Conservation (phyloP, 1,139 yeast genomes). For the Nematodospora anomalae region DNA sequence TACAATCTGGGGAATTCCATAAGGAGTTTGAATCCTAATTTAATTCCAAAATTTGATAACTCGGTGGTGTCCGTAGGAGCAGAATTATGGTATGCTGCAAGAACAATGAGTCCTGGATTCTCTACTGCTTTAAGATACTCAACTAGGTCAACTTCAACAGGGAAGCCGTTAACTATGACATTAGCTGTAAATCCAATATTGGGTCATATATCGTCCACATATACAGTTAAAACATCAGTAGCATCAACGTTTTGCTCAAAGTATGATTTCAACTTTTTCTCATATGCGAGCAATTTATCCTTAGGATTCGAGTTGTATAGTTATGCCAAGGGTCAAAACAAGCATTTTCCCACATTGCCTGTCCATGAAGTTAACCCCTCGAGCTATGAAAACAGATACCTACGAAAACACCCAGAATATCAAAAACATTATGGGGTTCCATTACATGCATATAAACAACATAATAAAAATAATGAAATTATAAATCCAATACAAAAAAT, state of each 20-base stretch:
- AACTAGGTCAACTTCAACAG: conserved; percentile 82
- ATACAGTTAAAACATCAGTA: conserved; percentile 78
- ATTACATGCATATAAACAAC: conserved; percentile 7
- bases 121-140: conserved; percentile 85
- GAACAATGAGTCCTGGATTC: conserved; percentile 79
- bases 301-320: conserved; percentile 85
- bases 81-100: conserved; percentile 87
- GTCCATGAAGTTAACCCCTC: conserved; percentile 12
- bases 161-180: conserved; percentile 87
- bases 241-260: conserved; percentile 79
- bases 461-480: conserved; percentile 9
- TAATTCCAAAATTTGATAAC: conserved; percentile 44
- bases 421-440: conserved; percentile 6
- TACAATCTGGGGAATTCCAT: conserved; percentile 58
- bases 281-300: conserved; percentile 84
- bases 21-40: conserved; percentile 11
- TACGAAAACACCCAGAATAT: conserved; percentile 8
- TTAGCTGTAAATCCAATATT: conserved; percentile 84
- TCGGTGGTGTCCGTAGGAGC: conserved; percentile 71
- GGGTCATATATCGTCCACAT: conserved; percentile 88
- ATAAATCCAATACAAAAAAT: conserved; percentile 27
- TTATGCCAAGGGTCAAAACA: conserved; percentile 23
- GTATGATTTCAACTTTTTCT: conserved; percentile 87
- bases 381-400: conserved; percentile 10
- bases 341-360: conserved; percentile 8